Percentiles rank a stretch among this genome's conserved stretches.
Evolutionary conservation across 1,139 yeast genomes (phyloP).

Genomic region (Groenewaldozyma auringiensis): DNA sequence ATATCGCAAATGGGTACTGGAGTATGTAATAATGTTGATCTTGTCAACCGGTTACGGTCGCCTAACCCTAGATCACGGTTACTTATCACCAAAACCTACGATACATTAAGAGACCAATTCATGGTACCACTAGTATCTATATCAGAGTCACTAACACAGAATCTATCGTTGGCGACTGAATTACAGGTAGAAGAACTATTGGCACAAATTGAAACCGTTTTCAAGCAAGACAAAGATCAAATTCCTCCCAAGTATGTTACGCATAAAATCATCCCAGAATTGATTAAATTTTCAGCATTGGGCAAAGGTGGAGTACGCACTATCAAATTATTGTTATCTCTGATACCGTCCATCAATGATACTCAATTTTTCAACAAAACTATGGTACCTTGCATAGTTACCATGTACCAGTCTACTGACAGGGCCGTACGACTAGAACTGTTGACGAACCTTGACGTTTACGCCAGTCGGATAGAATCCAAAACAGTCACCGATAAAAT

Average conservation of each 20-base stretch:
- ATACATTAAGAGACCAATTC: constrained; percentile 28
- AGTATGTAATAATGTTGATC: not conserved
- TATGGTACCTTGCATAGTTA: constrained; percentile 58
- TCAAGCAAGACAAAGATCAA: constrained; percentile 16
- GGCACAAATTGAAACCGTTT: constrained; percentile 36
- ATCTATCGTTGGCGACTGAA: constrained; percentile 44
- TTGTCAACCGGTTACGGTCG: constrained; percentile 15
- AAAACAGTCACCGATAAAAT: constrained; percentile 62
- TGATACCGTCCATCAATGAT: constrained; percentile 21
- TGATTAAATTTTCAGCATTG: constrained; percentile 37
- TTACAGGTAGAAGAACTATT: constrained; percentile 49
- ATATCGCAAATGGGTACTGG: constrained; percentile 34
- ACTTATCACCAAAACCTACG: constrained; percentile 36
- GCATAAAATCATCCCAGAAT: constrained; percentile 51
- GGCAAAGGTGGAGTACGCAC: constrained; percentile 23
- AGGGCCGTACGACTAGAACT: constrained; percentile 68
- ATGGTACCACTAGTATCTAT: constrained; percentile 42
- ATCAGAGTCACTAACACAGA: constrained; percentile 41
- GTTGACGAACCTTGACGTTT: constrained; percentile 54
- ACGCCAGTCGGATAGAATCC: constrained; percentile 45
- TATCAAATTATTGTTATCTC: constrained; percentile 19
- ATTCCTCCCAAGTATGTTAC: constrained; percentile 59
- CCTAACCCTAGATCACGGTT: constrained; percentile 34
- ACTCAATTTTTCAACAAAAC: constrained; percentile 33
- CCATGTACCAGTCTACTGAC: constrained; percentile 60